These are phyloP conservation scores for Stromatinia cepivora DNA, from an alignment of 2,329 filamentous ascomycete species.

Conservation along the genomic window DNA sequence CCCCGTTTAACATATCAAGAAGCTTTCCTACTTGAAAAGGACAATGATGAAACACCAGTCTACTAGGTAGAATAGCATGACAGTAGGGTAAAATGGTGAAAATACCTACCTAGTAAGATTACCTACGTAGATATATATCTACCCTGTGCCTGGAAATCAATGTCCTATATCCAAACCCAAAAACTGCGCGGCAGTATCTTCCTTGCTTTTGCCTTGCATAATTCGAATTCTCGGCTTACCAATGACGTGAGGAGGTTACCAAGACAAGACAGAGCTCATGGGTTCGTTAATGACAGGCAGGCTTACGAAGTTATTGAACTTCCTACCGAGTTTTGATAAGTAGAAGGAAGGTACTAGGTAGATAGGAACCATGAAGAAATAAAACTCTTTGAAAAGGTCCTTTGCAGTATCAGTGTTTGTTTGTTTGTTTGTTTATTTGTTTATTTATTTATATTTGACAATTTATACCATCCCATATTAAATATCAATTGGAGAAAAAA, in stretches of 20 bases:
- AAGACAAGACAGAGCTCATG: not conserved
- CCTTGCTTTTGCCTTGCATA: conserved; percentile 5
- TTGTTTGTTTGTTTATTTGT: not conserved
- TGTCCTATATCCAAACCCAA: no score
- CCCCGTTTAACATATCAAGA: no score
- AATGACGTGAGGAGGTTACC: not conserved
- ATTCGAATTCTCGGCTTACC: not conserved
- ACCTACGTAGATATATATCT: no score
- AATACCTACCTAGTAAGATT: no score
- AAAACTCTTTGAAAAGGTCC: not conserved
- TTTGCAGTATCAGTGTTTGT: no score
- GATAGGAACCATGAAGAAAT: not conserved
- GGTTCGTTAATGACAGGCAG: not conserved
- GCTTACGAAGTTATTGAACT: not conserved
- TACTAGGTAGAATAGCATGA: no score
- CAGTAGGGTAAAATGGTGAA: no score
- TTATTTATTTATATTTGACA: not conserved
- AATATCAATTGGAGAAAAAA: no score
- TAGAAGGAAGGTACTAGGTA: not conserved
- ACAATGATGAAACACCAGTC: no score
- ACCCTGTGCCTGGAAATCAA: no score
- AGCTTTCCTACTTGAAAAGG: no score
- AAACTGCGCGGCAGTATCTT: not conserved
- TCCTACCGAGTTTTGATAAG: not conserved
- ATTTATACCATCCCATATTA: not conserved